Base-by-base conservation (phyloP, 2,329 filamentous ascomycete species). In the Teratosphaeria epicoccoides region DNA sequence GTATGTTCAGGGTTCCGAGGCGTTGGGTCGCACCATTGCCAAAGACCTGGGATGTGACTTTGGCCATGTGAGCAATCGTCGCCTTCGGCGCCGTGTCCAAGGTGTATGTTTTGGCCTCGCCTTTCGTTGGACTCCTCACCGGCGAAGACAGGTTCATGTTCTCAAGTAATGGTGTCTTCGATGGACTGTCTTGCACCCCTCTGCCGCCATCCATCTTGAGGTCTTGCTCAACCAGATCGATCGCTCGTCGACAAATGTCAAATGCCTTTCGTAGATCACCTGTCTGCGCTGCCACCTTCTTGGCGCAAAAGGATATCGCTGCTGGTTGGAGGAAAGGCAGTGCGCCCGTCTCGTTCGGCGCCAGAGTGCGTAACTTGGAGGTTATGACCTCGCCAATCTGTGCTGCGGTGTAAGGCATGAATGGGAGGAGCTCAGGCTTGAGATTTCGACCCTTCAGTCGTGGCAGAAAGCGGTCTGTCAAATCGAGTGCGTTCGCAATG, bases 191-290 rank as follows among this genome's bases (percentile, higher is more conserved):
- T 52, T 68, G 76, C 11, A 83, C 67, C 73, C 67, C 66, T 52
- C 71, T 79, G 57, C 83, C 81, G 57, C 85, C 80, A 57, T 89
- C 79, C 64, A 85, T 88, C 56, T 82, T 76, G 1, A 87, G 91
- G 68, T 97, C 91, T 49, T 81, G 76, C 70, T 97, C 93, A 47
- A 96, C 82, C 22, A 95, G 72, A 67, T 97, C 91, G 51, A 98
- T 82, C 3, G 90, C 88, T 50, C 88, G 82, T 46, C 88, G 85
- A 68, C 91, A 89, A 54, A 98, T 88, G 68, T 96, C 91, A 63
- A 97, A 96, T 0, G 90, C 91, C 69, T 95, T 95, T 55, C 93
- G 87, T 47, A 98, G 71, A 68, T 98, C 93, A 43, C 93, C 93
- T 0, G 88, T 95, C 67, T 97, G 91, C 50, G 86, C 88, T 3